phyloP scores from a whole-genome alignment of 1,284 basidiomycete genomes.

The Ustilago shanxiensis region DNA sequence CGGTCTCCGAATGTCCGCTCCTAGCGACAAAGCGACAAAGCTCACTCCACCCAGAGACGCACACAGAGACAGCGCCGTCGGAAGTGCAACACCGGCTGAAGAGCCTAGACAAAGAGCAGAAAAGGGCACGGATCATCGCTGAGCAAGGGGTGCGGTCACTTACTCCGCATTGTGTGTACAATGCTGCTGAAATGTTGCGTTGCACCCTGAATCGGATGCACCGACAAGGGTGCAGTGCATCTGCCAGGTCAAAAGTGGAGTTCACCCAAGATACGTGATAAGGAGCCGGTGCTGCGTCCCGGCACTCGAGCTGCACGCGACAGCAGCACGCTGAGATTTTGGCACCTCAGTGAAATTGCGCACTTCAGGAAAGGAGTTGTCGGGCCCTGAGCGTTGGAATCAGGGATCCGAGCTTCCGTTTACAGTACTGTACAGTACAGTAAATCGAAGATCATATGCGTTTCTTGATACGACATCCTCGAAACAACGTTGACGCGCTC shows the following conservation, averaged over 20 bases:
- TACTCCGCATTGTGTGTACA: conserved; percentile 8
- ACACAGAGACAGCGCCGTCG: neutral
- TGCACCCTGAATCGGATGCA: conserved; percentile 13
- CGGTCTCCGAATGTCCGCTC: conserved; percentile 8
- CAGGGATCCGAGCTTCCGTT: conserved; percentile 4
- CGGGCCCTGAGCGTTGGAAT: neutral
- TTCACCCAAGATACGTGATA: conserved; percentile 7
- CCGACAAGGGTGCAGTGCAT: conserved; percentile 8
- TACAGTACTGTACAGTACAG: neutral
- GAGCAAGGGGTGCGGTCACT: neutral
- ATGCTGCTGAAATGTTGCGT: neutral
- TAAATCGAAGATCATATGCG: neutral
- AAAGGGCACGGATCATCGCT: conserved; percentile 12
- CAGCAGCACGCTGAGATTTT: neutral
- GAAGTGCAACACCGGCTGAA: neutral
- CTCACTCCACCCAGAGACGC: neutral
- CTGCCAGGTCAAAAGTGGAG: conserved; percentile 9
- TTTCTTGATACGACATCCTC: neutral
- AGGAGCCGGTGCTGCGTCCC: neutral
- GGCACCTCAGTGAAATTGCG: neutral
- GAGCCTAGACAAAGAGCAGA: neutral
- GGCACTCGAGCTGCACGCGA: conserved; percentile 5
- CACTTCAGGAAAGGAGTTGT: neutral
- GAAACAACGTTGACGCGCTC: no score
- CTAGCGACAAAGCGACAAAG: neutral